These are phyloP conservation scores for Fomitopsis schrenkii DNA, from an alignment of 1,284 basidiomycete genomes.

Conservation along the genomic window DNA sequence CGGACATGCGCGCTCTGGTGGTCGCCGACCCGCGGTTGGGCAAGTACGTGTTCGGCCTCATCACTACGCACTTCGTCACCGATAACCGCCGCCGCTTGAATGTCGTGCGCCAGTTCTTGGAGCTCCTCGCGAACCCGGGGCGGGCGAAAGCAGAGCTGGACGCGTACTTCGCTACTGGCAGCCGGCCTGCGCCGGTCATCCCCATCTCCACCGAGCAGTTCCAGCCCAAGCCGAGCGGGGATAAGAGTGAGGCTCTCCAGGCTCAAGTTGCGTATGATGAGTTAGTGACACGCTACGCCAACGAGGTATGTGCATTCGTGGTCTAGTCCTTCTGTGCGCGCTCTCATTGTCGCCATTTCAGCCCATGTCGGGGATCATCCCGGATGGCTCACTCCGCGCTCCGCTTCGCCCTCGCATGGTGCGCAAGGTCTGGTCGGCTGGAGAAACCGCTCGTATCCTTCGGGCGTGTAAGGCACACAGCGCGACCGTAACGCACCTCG, in stretches of 20 bases:
- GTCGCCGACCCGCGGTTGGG: not conserved
- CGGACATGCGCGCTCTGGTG: conserved; percentile 1
- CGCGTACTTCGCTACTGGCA: not conserved
- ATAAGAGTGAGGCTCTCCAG: not conserved
- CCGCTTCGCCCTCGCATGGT: not conserved
- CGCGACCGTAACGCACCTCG: conserved; percentile 2
- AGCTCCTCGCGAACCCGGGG: not conserved
- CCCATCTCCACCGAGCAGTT: not conserved
- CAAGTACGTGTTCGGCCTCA: conserved; percentile 1
- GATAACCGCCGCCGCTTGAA: not conserved
- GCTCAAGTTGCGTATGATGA: not conserved
- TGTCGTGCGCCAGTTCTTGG: not conserved
- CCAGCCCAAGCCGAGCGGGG: not conserved
- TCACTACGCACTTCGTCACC: conserved; percentile 1
- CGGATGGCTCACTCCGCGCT: not conserved
- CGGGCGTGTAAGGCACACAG: conserved; percentile 1
- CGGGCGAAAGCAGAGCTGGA: not conserved
- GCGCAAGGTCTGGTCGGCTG: conserved; percentile 1
- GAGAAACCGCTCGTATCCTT: not conserved
- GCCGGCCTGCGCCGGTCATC: not conserved
- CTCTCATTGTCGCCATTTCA: not conserved
- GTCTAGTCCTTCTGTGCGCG: not conserved
- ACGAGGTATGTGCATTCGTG: not conserved
- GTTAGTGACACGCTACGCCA: not conserved
- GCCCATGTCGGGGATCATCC: not conserved